Conservation (phyloP, 2,329 filamentous ascomycete genomes). For the Rhinocladiella mackenziei region DNA sequence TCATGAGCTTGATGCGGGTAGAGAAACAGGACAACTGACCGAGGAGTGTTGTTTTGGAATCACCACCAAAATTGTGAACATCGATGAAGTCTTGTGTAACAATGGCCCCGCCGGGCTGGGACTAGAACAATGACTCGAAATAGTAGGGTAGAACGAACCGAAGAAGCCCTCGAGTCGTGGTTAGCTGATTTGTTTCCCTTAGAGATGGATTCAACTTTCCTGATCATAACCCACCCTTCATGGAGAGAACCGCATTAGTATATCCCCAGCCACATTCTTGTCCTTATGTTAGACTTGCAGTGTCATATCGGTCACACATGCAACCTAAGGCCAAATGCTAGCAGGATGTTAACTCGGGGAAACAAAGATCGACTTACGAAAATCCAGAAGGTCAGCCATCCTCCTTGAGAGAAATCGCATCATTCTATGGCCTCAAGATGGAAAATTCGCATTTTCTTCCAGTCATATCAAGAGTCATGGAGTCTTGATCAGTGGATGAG, state of each 20-base stretch:
- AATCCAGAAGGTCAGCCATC: slow-evolving; percentile 57
- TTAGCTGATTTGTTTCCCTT: slow-evolving; percentile 34
- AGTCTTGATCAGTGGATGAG: too few relatives aligned
- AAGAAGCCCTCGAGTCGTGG: slow-evolving; percentile 49
- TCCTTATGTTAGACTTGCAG: slow-evolving; percentile 32
- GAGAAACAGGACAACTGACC: slow-evolving; percentile 4
- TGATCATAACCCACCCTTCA: slow-evolving; percentile 30
- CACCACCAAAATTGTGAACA: slow-evolving; percentile 43
- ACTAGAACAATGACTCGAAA: background rate
- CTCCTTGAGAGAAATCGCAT: too few relatives aligned
- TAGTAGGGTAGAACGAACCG: slow-evolving; percentile 32
- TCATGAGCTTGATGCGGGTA: background rate
- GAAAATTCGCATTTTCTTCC: too few relatives aligned
- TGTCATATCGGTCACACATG: slow-evolving; percentile 49
- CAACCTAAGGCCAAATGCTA: slow-evolving; percentile 29
- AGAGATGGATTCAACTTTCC: slow-evolving; percentile 4
- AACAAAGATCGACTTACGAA: slow-evolving; percentile 36
- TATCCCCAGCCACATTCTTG: background rate
- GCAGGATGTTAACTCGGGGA: slow-evolving; percentile 24
- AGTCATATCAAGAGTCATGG: too few relatives aligned
- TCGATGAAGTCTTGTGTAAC: slow-evolving; percentile 53
- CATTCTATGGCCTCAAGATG: too few relatives aligned
- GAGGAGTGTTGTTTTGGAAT: slow-evolving; percentile 31
- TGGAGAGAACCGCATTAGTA: background rate
- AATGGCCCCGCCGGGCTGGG: slow-evolving; percentile 44